Evolutionary conservation across 768 basidiomycete genomes (phyloP), one percentile per base, ranked within the genome.

Genomic region (Mrakia blollopis): DNA sequence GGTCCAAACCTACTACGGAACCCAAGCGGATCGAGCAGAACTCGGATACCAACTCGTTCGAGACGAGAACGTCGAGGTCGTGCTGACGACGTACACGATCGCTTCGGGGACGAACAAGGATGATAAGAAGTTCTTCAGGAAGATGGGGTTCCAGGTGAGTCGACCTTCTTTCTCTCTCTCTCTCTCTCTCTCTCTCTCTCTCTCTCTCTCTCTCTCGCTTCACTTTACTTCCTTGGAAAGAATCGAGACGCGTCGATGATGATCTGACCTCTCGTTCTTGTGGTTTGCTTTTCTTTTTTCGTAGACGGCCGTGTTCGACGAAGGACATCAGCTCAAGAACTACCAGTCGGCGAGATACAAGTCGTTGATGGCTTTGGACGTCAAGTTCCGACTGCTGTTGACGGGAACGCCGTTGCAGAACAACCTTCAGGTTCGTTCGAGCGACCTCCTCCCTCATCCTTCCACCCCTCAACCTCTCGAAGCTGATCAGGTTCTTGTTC

Each of bases 281-380:
- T 47, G 35, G 63, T 79, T 65, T 32, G 68, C 6, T 4, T 16
- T 57, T 30, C 71, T n/a, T n/a, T n/a, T n/a, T n/a, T n/a, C n/a
- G 23, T 80, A 98, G 96, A 91, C 89, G 44, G 94, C 92, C 80
- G 89, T 98, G 68, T 98, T 92, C 80, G 97, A 99, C 81, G 97
- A 99, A 83, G 97, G 97, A 2, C 97, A 99, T 82, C 89, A 94
- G 72, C 86, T 99, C 79, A 99, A 99, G 86, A 99, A 98, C 82
- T 95, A 92, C 83, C 91, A 95, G 80, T 96, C 94, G n/a, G 93
- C 97, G 81, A 91, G 95, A 30, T 98, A 99, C 83, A 90, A 92
- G 81, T 88, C 92, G 14, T 85, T 99, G 21, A 86, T 98, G 80
- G 91, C 90, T 81, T 92, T 93, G 81, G 88, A 89, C 25, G 91